phyloP scores from a whole-genome alignment of 306 rosid genomes.

The Luffa aegyptiaca region DNA sequence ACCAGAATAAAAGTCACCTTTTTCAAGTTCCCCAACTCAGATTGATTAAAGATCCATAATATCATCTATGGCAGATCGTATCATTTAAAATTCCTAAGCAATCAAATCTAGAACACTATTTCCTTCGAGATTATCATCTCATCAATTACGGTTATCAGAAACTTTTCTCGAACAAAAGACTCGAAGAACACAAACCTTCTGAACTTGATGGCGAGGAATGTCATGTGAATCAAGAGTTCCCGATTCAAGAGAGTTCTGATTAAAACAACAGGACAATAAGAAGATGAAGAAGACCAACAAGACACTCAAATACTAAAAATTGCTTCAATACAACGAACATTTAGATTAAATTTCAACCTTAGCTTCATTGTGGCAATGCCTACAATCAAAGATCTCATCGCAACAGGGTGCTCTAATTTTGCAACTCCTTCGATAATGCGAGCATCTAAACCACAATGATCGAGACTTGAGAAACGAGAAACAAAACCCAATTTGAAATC shows the following conservation, averaged over 20 bases:
- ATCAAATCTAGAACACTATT: neutral
- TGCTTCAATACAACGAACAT: neutral
- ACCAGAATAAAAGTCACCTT: neutral
- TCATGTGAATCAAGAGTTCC: constrained; percentile 32
- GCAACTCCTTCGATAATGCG: constrained; percentile 65
- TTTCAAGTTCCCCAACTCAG: neutral
- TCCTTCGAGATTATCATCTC: neutral
- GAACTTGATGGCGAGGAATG: constrained; percentile 54
- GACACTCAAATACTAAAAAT: neutral
- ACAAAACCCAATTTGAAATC: neutral
- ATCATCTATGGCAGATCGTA: neutral
- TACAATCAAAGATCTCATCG: constrained; percentile 46
- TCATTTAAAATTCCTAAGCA: neutral
- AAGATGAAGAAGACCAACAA: neutral
- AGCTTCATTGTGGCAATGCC: constrained; percentile 74
- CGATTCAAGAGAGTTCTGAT: constrained; percentile 42
- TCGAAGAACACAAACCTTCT: constrained; percentile 27
- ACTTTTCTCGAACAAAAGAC: neutral
- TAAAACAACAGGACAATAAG: neutral
- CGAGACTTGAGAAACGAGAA: neutral
- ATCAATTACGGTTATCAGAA: neutral
- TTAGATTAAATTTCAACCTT: constrained; percentile 23
- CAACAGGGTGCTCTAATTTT: constrained; percentile 66
- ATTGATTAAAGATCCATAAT: neutral
- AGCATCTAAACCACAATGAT: constrained; percentile 30